Percentiles rank a stretch among this genome's conserved stretches.
phyloP scores from a whole-genome alignment of 176 grass and related monocot genomes.

The Ensete ventricosum region DNA sequence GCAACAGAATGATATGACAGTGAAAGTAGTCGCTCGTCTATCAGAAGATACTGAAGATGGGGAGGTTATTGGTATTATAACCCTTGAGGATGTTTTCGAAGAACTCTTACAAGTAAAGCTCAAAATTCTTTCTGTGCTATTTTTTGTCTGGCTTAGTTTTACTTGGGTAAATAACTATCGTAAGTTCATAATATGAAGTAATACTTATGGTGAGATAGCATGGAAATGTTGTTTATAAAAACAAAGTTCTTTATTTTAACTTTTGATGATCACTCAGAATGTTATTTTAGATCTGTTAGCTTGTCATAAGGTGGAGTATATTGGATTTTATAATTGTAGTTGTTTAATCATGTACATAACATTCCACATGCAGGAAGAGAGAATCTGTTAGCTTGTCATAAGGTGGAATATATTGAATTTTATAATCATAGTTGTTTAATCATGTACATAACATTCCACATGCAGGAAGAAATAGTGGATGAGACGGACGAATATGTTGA shows the following conservation, averaged over 20 bases:
- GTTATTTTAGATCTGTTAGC: background rate
- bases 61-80: constrained; percentile 96
- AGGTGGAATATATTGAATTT: too few relatives aligned
- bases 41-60: constrained; percentile 89
- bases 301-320: too few relatives aligned
- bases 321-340: too few relatives aligned
- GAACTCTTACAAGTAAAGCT: constrained; percentile 73
- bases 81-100: constrained; percentile 95
- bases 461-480: constrained; percentile 93
- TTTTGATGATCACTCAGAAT: too few relatives aligned
- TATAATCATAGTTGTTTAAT: background rate
- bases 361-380: constrained; percentile 30
- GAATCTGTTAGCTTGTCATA: background rate
- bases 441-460: constrained; percentile 13
- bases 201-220: too few relatives aligned
- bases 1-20: constrained; percentile 24
- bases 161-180: too few relatives aligned
- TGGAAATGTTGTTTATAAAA: too few relatives aligned
- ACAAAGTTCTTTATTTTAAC: too few relatives aligned
- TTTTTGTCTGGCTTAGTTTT: too few relatives aligned
- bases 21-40: constrained; percentile 32
- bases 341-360: background rate
- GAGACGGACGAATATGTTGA: constrained; percentile 99
- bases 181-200: too few relatives aligned
- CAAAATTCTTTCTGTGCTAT: background rate